Evolutionary conservation across 2,329 filamentous ascomycete genomes (phyloP), one percentile per base, ranked within the genome.

Genomic region (Lasiodiplodia sp.): DNA sequence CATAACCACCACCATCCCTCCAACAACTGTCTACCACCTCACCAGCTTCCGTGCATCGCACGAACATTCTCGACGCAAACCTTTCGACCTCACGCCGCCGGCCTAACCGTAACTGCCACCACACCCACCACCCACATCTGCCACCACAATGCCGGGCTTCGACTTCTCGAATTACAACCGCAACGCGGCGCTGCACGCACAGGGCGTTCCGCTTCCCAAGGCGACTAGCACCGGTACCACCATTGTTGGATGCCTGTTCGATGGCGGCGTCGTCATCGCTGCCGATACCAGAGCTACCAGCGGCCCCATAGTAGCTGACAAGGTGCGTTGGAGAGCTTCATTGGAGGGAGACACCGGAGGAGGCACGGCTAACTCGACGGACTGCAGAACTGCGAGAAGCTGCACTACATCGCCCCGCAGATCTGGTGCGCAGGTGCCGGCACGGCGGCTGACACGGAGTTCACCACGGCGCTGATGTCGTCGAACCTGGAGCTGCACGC

Each of bases 121-220:
- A 55, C 58, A 47, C 25, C 66, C 55, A 31, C 34, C 37, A 57
- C 53, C 57, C 34, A 5, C 52, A 47, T 52, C 28, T 55, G 31
- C 55, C 8, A 52, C 34, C 47, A 58, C 67, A 66, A 99, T 99
- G 96, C 91, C 92, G 77, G 94, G 94, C 85, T 97, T 97, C 88
- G 94, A 98, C 86, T 99, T 99, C 88, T 96, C 94, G 82, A 99
- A 99, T 88, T 96, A 98, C 89, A 97, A 97, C 88, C 93, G 96
- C 86, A 99, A 99, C 89, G 90, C 92, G 80, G 95, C 95, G 72
- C 90, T 99, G 75, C 95, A 98, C 82, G 93, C 95, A 76, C 90
- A 91, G 83, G 96, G 96, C 75, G 91, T 98, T 65, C 96, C 96
- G 71, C 87, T 98, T 70, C 96, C 96, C 76, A 98, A 97, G 85